Conservation (phyloP, 2,329 filamentous ascomycete genomes). For the Fusarium sp. region DNA sequence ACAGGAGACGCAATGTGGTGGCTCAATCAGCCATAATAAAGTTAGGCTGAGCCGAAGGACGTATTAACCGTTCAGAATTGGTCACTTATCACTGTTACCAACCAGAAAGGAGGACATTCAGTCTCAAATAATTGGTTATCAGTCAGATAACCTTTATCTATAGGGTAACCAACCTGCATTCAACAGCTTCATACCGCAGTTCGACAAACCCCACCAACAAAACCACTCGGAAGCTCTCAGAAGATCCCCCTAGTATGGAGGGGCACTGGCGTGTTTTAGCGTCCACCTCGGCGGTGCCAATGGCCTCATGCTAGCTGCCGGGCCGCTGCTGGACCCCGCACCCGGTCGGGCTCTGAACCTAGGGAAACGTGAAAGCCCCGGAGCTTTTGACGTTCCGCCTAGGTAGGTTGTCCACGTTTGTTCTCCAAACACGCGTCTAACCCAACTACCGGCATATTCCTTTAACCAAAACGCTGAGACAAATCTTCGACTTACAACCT, state of each 20-base stretch:
- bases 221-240: constrained; percentile 25
- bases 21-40: neutral
- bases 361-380: constrained; percentile 24
- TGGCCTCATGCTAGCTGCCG: constrained; percentile 37
- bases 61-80: too few species aligned
- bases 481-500: neutral
- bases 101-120: neutral
- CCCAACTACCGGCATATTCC: neutral
- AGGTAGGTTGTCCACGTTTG: neutral
- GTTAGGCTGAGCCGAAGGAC: too few species aligned
- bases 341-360: constrained; percentile 9
- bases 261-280: constrained; percentile 35
- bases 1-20: too few species aligned
- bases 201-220: constrained; percentile 7
- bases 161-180: constrained; percentile 8
- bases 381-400: constrained; percentile 18
- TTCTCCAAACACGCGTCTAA: constrained; percentile 29
- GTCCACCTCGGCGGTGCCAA: constrained; percentile 34
- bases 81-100: neutral
- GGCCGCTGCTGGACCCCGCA: constrained; percentile 40
- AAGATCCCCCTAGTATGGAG: constrained; percentile 8
- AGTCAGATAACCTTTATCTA: neutral
- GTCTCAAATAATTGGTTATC: neutral
- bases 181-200: constrained; percentile 1
- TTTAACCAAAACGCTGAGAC: neutral